These are phyloP conservation scores for Arabis hirsuta DNA, from an alignment of 345 rosid genomes.

Conservation along the genomic window DNA sequence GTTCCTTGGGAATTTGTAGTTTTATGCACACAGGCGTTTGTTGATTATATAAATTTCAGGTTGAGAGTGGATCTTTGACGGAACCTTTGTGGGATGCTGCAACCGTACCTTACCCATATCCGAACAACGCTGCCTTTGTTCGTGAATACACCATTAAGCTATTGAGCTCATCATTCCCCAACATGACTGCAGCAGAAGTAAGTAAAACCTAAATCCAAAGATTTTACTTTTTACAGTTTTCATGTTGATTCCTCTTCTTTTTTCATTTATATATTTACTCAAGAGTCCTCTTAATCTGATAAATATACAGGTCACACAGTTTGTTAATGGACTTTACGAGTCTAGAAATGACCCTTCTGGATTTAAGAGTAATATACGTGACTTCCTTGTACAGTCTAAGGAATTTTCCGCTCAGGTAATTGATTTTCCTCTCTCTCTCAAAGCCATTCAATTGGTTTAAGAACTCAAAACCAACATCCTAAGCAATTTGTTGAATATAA, in stretches of 20 bases:
- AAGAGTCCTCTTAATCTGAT: slow-evolving; percentile 21
- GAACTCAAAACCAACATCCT: not conserved
- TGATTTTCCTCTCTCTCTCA: not conserved
- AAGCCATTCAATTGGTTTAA: slow-evolving; percentile 6
- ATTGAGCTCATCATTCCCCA: slow-evolving; percentile 89
- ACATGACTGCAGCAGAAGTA: slow-evolving; percentile 94
- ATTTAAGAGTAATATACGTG: slow-evolving; percentile 89
- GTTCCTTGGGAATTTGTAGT: not conserved
- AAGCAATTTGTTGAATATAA: not conserved
- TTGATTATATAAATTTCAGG: slow-evolving; percentile 50
- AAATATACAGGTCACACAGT: slow-evolving; percentile 73
- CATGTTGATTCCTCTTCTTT: not conserved
- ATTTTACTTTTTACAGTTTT: slow-evolving; percentile 2
- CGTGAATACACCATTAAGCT: slow-evolving; percentile 94
- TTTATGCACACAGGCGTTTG: not conserved
- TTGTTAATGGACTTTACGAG: slow-evolving; percentile 84
- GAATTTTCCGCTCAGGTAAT: slow-evolving; percentile 86
- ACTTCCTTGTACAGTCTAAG: slow-evolving; percentile 89
- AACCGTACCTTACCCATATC: slow-evolving; percentile 72
- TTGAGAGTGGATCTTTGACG: slow-evolving; percentile 74
- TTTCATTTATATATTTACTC: not conserved
- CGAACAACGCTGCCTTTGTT: slow-evolving; percentile 74
- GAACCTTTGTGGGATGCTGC: slow-evolving; percentile 96
- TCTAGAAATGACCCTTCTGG: slow-evolving; percentile 77
- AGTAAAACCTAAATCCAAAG: not conserved